phyloP scores from a whole-genome alignment of 208 protist species.

The Trypanosomatidae sp. region DNA sequence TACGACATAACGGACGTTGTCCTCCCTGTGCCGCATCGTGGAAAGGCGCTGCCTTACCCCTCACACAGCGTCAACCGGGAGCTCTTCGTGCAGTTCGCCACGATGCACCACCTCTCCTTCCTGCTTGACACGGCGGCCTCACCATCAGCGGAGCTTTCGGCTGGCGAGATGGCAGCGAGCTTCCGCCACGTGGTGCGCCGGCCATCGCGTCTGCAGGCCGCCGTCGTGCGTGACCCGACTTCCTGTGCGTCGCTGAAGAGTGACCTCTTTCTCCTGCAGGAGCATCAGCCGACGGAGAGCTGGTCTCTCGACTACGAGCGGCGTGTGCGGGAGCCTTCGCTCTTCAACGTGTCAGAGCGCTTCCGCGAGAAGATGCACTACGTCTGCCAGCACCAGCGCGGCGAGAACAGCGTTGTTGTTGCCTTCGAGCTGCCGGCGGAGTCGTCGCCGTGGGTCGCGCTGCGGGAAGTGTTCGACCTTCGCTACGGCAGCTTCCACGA shows the following conservation, averaged over 20 bases:
- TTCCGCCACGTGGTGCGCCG: conserved; percentile 60
- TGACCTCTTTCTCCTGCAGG: conserved; percentile 73
- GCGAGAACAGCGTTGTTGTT: conserved; percentile 46
- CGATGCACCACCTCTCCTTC: conserved; percentile 36
- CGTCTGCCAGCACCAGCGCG: not conserved
- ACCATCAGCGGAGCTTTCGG: too few species aligned
- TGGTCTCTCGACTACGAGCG: conserved; percentile 42
- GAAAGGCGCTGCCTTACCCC: not conserved
- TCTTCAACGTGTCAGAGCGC: conserved; percentile 79
- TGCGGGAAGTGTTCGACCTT: conserved; percentile 70
- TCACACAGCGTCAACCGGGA: conserved; percentile 24
- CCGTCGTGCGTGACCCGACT: conserved; percentile 60
- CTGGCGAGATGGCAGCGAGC: too few species aligned
- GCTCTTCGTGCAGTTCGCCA: conserved; percentile 36
- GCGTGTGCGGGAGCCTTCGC: conserved; percentile 69
- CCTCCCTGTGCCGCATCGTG: conserved; percentile 58
- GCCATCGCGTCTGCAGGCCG: conserved; percentile 47
- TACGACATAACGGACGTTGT: conserved; percentile 72
- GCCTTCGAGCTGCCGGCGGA: conserved; percentile 47
- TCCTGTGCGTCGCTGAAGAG: conserved; percentile 74
- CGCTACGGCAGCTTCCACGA: conserved; percentile 66
- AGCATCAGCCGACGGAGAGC: conserved; percentile 41
- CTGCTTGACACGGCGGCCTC: conserved; percentile 22
- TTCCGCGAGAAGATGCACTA: conserved; percentile 65
- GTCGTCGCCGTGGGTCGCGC: conserved; percentile 55